phyloP scores from a whole-genome alignment of 805 yeast genomes.

The Naumovozyma baii region DNA sequence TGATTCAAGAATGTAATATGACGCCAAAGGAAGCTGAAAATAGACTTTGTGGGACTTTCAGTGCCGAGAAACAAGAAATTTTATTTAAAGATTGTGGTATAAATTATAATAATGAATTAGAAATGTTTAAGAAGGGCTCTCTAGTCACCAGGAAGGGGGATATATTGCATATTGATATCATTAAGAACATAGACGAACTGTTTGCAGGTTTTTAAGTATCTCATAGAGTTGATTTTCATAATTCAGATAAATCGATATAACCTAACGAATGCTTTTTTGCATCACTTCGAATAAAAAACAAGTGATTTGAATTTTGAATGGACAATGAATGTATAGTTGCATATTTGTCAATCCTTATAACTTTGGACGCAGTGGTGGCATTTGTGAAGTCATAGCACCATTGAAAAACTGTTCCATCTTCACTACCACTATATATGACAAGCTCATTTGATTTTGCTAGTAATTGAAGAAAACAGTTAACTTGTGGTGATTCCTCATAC shows the following conservation, averaged over 20 bases:
- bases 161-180: conserved; percentile 33
- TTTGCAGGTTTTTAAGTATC: conserved; percentile 24
- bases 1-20: conserved; percentile 60
- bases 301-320: conserved; percentile 1
- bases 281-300: conserved; percentile 6
- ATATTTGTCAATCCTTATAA: not conserved
- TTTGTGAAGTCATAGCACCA: conserved; percentile 14
- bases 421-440: conserved; percentile 16
- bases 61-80: conserved; percentile 84
- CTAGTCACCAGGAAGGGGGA: conserved; percentile 46
- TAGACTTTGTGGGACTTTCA: conserved; percentile 61
- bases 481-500: not conserved
- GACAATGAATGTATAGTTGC: conserved; percentile 4
- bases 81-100: conserved; percentile 67
- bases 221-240: not conserved
- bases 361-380: conserved; percentile 3
- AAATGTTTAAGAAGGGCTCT: conserved; percentile 74
- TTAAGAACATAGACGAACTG: conserved; percentile 30
- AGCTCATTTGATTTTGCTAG: conserved; percentile 1
- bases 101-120: conserved; percentile 86
- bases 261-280: not conserved
- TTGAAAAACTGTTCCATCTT: conserved; percentile 9
- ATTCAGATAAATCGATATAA: not conserved
- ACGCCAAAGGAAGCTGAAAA: conserved; percentile 76
- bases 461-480: not conserved